A percentile compares a stretch with the other conserved stretches of the same genome.
These are phyloP conservation scores for Tuber brumale DNA, from an alignment of 495 filamentous ascomycete species.

Conservation along the genomic window DNA sequence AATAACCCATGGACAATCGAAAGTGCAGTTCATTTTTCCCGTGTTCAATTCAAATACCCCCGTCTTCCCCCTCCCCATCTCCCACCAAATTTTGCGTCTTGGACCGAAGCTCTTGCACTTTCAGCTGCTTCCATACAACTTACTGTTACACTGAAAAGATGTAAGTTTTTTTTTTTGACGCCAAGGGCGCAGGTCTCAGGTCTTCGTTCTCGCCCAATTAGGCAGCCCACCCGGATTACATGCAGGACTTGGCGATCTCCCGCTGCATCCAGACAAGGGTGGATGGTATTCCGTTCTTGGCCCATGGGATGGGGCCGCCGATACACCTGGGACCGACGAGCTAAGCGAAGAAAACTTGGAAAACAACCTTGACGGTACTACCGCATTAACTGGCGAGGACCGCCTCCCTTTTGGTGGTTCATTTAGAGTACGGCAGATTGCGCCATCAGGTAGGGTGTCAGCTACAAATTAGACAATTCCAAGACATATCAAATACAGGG, in stretches of 20 bases:
- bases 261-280: neutral
- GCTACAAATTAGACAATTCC: too few relatives aligned
- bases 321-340: neutral
- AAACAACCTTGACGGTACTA: too few relatives aligned
- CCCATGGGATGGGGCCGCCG: neutral
- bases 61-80: neutral
- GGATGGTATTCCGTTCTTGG: neutral
- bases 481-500: too few relatives aligned
- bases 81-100: neutral
- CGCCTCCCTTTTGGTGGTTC: too few relatives aligned
- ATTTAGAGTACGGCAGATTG: too few relatives aligned
- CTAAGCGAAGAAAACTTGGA: neutral
- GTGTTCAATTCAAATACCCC: neutral
- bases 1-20: neutral
- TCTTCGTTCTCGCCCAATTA: neutral
- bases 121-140: neutral
- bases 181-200: too few relatives aligned
- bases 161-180: neutral
- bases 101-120: neutral
- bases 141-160: neutral
- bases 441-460: too few relatives aligned
- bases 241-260: neutral
- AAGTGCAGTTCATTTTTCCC: neutral
- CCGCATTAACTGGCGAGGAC: too few relatives aligned
- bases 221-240: neutral